These are phyloP conservation scores for Pseudogymnoascus verrucosus DNA, from an alignment of 2,329 filamentous ascomycete species.

Conservation along the genomic window DNA sequence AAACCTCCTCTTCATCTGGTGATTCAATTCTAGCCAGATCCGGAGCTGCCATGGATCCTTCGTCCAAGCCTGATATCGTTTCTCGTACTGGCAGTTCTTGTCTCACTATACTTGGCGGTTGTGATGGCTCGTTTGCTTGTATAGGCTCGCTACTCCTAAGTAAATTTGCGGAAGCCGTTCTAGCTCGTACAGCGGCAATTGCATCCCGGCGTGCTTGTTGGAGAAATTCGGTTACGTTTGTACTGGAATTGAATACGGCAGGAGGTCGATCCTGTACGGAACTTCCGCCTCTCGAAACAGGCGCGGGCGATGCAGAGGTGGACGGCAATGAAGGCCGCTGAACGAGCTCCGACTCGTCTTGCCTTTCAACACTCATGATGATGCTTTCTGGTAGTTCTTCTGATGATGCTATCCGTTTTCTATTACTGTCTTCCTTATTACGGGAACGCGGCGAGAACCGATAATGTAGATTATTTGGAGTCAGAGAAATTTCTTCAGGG, in stretches of 20 bases:
- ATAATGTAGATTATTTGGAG: background rate
- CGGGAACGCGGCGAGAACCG: background rate
- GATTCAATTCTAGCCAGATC: background rate
- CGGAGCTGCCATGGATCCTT: background rate
- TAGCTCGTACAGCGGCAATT: background rate
- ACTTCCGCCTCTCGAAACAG: background rate
- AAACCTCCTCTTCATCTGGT: constrained; percentile 11
- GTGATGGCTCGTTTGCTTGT: constrained; percentile 8
- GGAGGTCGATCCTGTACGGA: background rate
- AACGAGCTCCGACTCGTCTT: background rate
- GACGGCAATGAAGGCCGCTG: background rate
- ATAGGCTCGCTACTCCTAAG: background rate
- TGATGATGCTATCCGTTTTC: background rate
- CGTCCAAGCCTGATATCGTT: background rate
- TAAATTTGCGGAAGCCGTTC: background rate
- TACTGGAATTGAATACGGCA: background rate
- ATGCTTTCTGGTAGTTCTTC: background rate
- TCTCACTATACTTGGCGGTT: constrained; percentile 5
- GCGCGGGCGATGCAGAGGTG: background rate
- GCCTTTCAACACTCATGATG: constrained; percentile 5
- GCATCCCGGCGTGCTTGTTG: background rate
- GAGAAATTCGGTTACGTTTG: constrained; percentile 5
- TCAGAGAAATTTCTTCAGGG: background rate
- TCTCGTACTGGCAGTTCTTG: constrained; percentile 14
- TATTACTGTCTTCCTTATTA: background rate